Evolutionary conservation across 768 basidiomycete species (phyloP).

Genomic region (Pleurotus pulmonarius): DNA sequence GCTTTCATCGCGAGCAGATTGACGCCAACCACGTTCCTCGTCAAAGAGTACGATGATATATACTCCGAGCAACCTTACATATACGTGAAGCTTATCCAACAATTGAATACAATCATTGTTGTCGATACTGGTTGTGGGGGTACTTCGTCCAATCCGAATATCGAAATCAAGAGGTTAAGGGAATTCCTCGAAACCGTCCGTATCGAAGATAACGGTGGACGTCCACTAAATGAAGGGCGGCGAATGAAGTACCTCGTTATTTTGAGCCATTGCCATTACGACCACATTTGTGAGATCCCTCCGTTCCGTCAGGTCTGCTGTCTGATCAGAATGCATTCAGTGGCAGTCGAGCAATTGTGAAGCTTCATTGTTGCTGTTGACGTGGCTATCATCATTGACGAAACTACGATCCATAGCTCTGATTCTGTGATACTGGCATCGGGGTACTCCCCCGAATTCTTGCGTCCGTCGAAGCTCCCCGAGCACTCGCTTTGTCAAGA

Average conservation of each 20-base stretch:
- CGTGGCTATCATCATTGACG: too few species aligned
- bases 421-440: conserved; percentile 49
- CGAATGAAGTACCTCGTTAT: conserved; percentile 43
- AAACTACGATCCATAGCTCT: conserved; percentile 16
- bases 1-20: conserved; percentile 28
- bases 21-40: conserved; percentile 31
- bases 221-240: conserved; percentile 40
- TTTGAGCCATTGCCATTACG: conserved; percentile 53
- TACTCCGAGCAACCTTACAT: conserved; percentile 53
- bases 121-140: conserved; percentile 58
- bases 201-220: conserved; percentile 36
- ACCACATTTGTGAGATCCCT: conserved; percentile 49
- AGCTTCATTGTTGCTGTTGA: conserved; percentile 6
- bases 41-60: conserved; percentile 48
- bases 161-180: conserved; percentile 38
- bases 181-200: conserved; percentile 45
- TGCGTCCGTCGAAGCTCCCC: conserved; percentile 36
- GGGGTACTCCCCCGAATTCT: conserved; percentile 40
- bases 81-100: conserved; percentile 42
- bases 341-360: conserved; percentile 48
- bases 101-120: conserved; percentile 38
- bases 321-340: conserved; percentile 18
- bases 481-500: conserved; percentile 41
- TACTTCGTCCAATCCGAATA: conserved; percentile 32
- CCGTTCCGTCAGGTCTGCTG: background rate